A percentile compares a stretch with the other conserved stretches of the same genome.
phyloP scores from a whole-genome alignment of 768 basidiomycete species.

The Tricholoma bakamatsutake region DNA sequence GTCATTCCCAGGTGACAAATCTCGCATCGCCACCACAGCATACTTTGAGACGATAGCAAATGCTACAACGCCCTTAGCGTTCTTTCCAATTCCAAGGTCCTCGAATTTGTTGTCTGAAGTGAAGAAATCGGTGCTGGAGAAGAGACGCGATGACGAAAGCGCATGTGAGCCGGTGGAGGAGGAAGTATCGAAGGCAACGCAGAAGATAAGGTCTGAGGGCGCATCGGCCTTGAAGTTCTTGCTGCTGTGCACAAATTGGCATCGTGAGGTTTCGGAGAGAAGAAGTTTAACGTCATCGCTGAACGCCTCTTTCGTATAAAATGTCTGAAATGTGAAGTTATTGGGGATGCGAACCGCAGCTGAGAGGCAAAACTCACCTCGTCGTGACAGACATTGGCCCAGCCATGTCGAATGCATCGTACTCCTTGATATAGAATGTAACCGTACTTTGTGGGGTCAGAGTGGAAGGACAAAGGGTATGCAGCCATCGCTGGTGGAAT shows the following conservation, averaged over 20 bases:
- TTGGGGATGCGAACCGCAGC: slow-evolving; percentile 1
- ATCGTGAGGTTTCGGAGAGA: slow-evolving; percentile 65
- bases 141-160: slow-evolving; percentile 66
- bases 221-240: slow-evolving; percentile 78
- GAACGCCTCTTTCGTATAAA: slow-evolving; percentile 85
- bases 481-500: slow-evolving; percentile 50
- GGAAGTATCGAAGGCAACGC: slow-evolving; percentile 76
- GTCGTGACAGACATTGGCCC: slow-evolving; percentile 60
- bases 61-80: slow-evolving; percentile 84
- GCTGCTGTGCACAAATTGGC: slow-evolving; percentile 88
- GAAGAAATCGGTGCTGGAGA: slow-evolving; percentile 85
- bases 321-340: slow-evolving; percentile 51
- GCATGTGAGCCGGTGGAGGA: slow-evolving; percentile 41
- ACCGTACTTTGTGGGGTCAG: slow-evolving; percentile 61
- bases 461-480: slow-evolving; percentile 82
- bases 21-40: slow-evolving; percentile 85
- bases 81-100: slow-evolving; percentile 81
- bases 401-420: slow-evolving; percentile 48
- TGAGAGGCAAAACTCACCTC: slow-evolving; percentile 42
- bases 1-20: slow-evolving; percentile 43
- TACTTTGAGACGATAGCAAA: slow-evolving; percentile 92
- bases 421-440: slow-evolving; percentile 79
- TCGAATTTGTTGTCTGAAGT: slow-evolving; percentile 55
- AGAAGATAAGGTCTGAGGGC: slow-evolving; percentile 73
- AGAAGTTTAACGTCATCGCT: slow-evolving; percentile 50